Conservation (phyloP, 345 rosid genomes). For the Populus nigra region DNA sequence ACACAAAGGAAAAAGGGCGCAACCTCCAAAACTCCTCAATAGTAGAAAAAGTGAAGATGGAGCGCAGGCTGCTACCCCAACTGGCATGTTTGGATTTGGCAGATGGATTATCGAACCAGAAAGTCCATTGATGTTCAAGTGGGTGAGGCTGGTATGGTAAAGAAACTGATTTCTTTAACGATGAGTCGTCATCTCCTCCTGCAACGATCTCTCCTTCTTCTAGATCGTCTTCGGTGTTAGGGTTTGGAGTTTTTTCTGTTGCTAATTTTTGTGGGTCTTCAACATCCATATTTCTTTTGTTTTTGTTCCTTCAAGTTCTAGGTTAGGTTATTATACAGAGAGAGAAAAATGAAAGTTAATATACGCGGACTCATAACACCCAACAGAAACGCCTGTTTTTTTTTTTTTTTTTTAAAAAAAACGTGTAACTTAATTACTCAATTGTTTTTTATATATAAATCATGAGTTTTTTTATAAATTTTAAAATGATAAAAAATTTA, state of each 20-base stretch:
- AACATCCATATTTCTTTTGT: conserved; percentile 16
- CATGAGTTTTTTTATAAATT: too few species aligned
- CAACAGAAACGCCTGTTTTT: too few species aligned
- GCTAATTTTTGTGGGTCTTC: conserved; percentile 19
- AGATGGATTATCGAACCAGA: conserved; percentile 77
- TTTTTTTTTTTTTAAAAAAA: too few species aligned
- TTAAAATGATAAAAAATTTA: too few species aligned
- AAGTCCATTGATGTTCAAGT: conserved; percentile 84
- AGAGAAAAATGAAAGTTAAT: too few species aligned
- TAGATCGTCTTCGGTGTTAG: conserved; percentile 35
- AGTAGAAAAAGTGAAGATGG: conserved; percentile 65
- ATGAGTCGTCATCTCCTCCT: conserved; percentile 26
- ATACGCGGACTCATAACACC: too few species aligned
- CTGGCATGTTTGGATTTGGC: conserved; percentile 51
- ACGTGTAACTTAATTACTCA: too few species aligned
- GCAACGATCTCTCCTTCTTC: conserved; percentile 65
- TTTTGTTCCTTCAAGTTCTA: background rate
- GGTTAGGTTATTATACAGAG: background rate
- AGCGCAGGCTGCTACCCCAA: conserved; percentile 81
- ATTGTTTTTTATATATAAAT: too few species aligned
- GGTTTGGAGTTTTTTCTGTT: conserved; percentile 30
- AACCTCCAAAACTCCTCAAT: conserved; percentile 91
- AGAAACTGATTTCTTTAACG: conserved; percentile 28
- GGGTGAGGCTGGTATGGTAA: conserved; percentile 46
- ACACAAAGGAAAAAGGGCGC: background rate